phyloP scores from a whole-genome alignment of 2,329 filamentous ascomycete genomes.

The Alternaria angustiovoidea region DNA sequence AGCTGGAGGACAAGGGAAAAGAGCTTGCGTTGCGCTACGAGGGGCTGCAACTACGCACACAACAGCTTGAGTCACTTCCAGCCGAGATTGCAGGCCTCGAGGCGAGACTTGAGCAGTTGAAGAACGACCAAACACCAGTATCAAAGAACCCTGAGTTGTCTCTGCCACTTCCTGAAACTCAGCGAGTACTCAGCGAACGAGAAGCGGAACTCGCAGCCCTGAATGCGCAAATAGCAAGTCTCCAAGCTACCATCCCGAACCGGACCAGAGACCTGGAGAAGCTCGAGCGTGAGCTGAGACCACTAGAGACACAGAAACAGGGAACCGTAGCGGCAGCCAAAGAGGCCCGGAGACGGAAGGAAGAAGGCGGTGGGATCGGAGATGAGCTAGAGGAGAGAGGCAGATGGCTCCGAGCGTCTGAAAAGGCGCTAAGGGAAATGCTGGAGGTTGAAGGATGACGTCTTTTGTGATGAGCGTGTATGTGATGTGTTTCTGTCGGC shows the following conservation, averaged over 20 bases:
- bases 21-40: constrained; percentile 67
- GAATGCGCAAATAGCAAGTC: constrained; percentile 55
- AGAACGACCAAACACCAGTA: constrained; percentile 45
- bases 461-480: background rate
- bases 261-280: constrained; percentile 73
- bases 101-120: constrained; percentile 58
- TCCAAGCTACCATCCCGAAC: constrained; percentile 68
- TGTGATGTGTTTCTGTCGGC: constrained; percentile 7
- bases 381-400: constrained; percentile 80
- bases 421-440: constrained; percentile 68
- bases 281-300: constrained; percentile 71
- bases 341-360: constrained; percentile 74
- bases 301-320: constrained; percentile 71
- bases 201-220: constrained; percentile 53
- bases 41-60: constrained; percentile 61
- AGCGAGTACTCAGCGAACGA: constrained; percentile 49
- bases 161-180: constrained; percentile 56
- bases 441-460: constrained; percentile 61
- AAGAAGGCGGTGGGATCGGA: constrained; percentile 68
- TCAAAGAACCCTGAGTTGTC: constrained; percentile 52
- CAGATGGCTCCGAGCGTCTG: constrained; percentile 77
- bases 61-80: constrained; percentile 61
- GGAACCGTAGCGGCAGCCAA: constrained; percentile 72
- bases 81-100: constrained; percentile 62
- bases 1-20: constrained; percentile 72